Evolutionary conservation across 2,329 filamentous ascomycete genomes (phyloP), one percentile per base, ranked within the genome.

Genomic region (Davidsoniella eucalypti): DNA sequence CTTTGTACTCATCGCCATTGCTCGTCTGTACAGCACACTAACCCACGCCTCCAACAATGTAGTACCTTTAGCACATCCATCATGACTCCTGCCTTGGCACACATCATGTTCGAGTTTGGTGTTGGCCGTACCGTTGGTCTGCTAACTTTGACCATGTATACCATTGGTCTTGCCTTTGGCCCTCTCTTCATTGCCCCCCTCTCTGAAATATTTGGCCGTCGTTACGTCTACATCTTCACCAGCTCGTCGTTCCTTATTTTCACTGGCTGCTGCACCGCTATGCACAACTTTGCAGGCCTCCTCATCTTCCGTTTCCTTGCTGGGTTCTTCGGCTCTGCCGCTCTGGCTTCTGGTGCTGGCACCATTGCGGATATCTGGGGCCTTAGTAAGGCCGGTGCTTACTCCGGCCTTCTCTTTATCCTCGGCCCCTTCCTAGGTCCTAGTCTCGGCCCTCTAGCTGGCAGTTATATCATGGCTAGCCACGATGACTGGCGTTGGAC

Each of bases 171-270:
- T 0, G 75, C 65, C 2, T 64, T 80, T 14, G 78, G 78, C 0
- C 78, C 79, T 5, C 62, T 80, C 46, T 54, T 78, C 12, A 73
- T 72, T 8, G 75, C 76, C 0, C 78, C 77, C 0, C 57, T 80
- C 0, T 77, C 72, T 45, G 79, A 82, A 58, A 70, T 67, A 0
- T 61, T 73, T 33, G 78, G 79, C 2, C 66, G 79, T 1, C 65
- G 69, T 18, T 62, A 68, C 2, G 67, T 80, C 23, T 80, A 76
- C 58, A 50, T 70, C 1, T 56, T 64, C 2, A 65, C 66, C 70
- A 2, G 67, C 69, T 0, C 56, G 75, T 0, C 73, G 71, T 2
- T 67, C 69, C 2, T 57, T 79, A 0, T 82, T 80, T 57, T 72
- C 70, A 0, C 58, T 80, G 1, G 77, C 76, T 2, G 68, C 69